Evolutionary conservation across 2,329 filamentous ascomycete species (phyloP).

Genomic region (Dothistroma pini): DNA sequence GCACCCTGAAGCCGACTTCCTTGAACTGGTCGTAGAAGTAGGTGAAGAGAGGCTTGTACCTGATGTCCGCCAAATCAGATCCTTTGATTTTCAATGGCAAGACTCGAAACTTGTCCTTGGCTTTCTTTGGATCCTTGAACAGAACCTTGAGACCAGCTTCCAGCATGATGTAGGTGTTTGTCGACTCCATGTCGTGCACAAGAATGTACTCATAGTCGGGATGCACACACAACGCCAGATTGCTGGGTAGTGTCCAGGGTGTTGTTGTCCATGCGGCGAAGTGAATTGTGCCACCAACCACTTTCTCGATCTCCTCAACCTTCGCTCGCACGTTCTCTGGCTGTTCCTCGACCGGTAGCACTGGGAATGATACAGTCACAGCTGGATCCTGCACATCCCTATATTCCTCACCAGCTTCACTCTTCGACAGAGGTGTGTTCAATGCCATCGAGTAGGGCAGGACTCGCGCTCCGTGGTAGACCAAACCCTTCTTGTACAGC

Average conservation of each 20-base stretch:
- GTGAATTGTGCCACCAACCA: constrained; percentile 54
- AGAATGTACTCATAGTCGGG: constrained; percentile 85
- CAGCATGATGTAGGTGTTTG: constrained; percentile 79
- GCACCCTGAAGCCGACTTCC: constrained; percentile 73
- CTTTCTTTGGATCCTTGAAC: constrained; percentile 95
- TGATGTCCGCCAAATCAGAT: constrained; percentile 81
- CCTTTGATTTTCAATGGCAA: constrained; percentile 71
- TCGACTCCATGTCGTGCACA: constrained; percentile 75
- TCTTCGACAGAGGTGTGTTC: constrained; percentile 86
- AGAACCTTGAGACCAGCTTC: constrained; percentile 76
- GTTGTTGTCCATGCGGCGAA: constrained; percentile 89
- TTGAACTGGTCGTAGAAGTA: constrained; percentile 91
- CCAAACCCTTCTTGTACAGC: constrained; percentile 80
- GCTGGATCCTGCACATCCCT: constrained; percentile 90
- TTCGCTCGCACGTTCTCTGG: constrained; percentile 28
- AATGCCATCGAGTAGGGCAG: constrained; percentile 94
- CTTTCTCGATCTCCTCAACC: constrained; percentile 31
- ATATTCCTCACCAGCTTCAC: constrained; percentile 93
- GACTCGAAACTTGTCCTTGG: constrained; percentile 86
- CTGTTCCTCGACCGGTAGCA: constrained; percentile 47
- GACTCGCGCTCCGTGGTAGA: constrained; percentile 86
- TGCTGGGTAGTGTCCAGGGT: constrained; percentile 80
- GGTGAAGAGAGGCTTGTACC: constrained; percentile 82
- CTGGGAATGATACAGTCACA: constrained; percentile 81
- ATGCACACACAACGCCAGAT: constrained; percentile 72